phyloP scores from a whole-genome alignment of 441 rosid species.

The Populus trichocarpa region DNA sequence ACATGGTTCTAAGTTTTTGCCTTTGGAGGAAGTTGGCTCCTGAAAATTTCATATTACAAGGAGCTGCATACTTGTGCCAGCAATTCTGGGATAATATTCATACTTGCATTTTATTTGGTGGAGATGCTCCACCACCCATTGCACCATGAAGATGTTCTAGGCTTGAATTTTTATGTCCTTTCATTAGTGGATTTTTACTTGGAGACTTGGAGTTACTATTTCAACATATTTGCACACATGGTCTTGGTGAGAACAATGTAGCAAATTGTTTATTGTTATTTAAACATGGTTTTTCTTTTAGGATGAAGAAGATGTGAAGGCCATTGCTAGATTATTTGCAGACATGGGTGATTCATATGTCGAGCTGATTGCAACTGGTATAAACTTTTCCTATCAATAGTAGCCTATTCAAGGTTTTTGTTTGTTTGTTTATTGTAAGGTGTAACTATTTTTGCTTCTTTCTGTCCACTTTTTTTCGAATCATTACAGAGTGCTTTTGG shows the following conservation, averaged over 20 bases:
- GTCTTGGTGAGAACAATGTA: not conserved
- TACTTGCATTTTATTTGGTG: not conserved
- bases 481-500: slow-evolving; percentile 8
- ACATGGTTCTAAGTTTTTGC: not conserved
- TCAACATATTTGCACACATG: not conserved
- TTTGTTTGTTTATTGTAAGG: not conserved
- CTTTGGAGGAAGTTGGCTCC: not conserved
- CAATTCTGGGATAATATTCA: not conserved
- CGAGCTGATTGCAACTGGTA: slow-evolving; percentile 95
- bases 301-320: slow-evolving; percentile 99
- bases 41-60: not conserved
- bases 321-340: slow-evolving; percentile 95
- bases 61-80: not conserved
- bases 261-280: slow-evolving; percentile 10
- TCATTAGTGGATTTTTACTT: not conserved
- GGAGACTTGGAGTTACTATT: no score
- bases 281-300: slow-evolving; percentile 34
- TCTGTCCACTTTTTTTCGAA: not conserved
- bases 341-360: slow-evolving; percentile 99
- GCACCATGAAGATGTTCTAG: not conserved
- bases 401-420: slow-evolving; percentile 20
- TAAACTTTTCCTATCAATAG: slow-evolving; percentile 15
- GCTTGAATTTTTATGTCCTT: not conserved
- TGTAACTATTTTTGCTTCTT: not conserved
- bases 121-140: not conserved